Evolutionary conservation across 805 yeast species (phyloP).

Genomic region (Wickerhamiella azyma): DNA sequence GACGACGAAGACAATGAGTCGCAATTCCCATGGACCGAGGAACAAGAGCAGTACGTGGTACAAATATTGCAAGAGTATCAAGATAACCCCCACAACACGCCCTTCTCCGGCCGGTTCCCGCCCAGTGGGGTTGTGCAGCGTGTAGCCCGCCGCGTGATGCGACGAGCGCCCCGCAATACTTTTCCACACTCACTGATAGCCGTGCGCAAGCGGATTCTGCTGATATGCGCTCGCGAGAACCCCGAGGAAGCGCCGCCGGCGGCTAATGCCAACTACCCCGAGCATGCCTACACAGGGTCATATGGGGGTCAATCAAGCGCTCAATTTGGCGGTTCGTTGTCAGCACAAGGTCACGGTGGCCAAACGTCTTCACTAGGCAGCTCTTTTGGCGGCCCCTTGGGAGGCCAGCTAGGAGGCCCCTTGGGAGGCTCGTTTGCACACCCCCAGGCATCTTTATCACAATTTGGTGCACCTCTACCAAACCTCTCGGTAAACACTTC

Average conservation of each 20-base stretch:
- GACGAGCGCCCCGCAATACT: slow-evolving; percentile 23
- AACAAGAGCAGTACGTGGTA: slow-evolving; percentile 32
- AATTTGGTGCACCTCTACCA: not conserved
- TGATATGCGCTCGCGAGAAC: slow-evolving; percentile 14
- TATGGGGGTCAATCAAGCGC: not conserved
- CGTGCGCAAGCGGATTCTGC: slow-evolving; percentile 23
- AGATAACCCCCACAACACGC: slow-evolving; percentile 49
- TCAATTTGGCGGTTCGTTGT: not conserved
- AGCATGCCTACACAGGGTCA: not conserved
- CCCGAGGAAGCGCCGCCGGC: slow-evolving; percentile 8
- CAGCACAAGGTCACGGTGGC: too few species aligned
- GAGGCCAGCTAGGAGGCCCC: not conserved
- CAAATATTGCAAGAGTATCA: slow-evolving; percentile 36
- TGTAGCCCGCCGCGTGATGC: slow-evolving; percentile 43
- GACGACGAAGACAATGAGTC: slow-evolving; percentile 7
- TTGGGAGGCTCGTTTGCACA: not conserved
- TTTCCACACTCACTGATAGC: slow-evolving; percentile 25
- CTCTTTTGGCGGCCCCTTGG: not conserved
- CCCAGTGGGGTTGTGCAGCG: slow-evolving; percentile 53
- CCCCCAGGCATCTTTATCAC: too few species aligned
- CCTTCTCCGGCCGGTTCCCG: slow-evolving; percentile 50
- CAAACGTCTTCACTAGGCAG: too few species aligned
- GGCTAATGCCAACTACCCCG: slow-evolving; percentile 3
- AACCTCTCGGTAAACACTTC: not conserved
- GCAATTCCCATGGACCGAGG: slow-evolving; percentile 20